Percentiles rank a stretch among this genome's conserved stretches.
phyloP scores from a whole-genome alignment of 2,329 filamentous ascomycete genomes.

The Cercospora citrullina region DNA sequence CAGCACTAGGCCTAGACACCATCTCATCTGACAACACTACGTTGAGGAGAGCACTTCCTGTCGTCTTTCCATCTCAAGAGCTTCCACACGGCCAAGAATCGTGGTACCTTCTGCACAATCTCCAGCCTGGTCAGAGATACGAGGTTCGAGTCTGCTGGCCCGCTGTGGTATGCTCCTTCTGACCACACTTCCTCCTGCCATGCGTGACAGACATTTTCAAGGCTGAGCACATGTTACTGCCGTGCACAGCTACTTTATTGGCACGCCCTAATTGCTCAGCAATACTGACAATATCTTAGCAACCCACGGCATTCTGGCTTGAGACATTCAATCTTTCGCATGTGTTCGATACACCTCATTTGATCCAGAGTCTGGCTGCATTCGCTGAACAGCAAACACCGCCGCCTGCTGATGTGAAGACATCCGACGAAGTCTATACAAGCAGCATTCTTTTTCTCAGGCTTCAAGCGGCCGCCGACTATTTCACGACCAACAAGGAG shows the following conservation, averaged over 20 bases:
- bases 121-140: conserved; percentile 75
- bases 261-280: not conserved
- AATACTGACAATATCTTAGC: conserved; percentile 53
- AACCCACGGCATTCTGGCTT: conserved; percentile 80
- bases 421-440: not conserved
- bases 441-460: conserved; percentile 63
- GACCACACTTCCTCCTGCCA: not conserved
- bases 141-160: conserved; percentile 93
- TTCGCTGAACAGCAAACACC: conserved; percentile 30
- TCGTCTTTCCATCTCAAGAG: conserved; percentile 63
- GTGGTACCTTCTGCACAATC: conserved; percentile 74
- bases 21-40: conserved; percentile 57
- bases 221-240: not conserved
- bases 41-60: conserved; percentile 64
- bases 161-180: conserved; percentile 68
- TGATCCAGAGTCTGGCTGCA: conserved; percentile 35
- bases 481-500: conserved; percentile 70
- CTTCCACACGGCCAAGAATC: conserved; percentile 61
- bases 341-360: conserved; percentile 52
- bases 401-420: not conserved
- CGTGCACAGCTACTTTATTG: not conserved
- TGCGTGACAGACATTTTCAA: not conserved
- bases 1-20: conserved; percentile 63
- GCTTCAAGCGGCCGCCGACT: conserved; percentile 76
- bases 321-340: conserved; percentile 62